Evolutionary conservation across 768 basidiomycete genomes (phyloP).

Genomic region (Coprinopsis sp.): DNA sequence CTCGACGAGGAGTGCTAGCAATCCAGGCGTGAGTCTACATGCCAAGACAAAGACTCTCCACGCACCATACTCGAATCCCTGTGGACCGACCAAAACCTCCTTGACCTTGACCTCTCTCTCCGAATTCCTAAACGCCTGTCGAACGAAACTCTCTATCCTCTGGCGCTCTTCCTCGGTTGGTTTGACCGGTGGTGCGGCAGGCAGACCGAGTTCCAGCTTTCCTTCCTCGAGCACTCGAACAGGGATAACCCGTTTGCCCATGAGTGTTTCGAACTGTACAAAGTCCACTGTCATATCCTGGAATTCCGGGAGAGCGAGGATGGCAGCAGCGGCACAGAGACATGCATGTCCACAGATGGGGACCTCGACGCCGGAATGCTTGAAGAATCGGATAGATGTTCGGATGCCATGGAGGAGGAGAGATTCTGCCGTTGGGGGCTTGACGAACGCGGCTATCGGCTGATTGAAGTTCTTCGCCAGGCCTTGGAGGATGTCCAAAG

Average conservation of each 20-base stretch:
- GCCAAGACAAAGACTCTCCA: not conserved
- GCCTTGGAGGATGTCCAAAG: conserved; percentile 24
- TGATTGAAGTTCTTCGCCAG: conserved; percentile 42
- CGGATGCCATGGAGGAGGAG: conserved; percentile 13
- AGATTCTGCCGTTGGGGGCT: conserved; percentile 16
- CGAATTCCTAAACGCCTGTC: conserved; percentile 37
- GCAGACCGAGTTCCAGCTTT: conserved; percentile 35
- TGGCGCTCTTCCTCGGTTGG: conserved; percentile 26
- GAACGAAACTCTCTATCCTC: conserved; percentile 24
- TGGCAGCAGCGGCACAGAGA: conserved; percentile 36
- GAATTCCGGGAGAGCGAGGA: conserved; percentile 30
- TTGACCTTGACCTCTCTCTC: conserved; percentile 32
- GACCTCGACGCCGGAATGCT: conserved; percentile 23
- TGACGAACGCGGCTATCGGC: conserved; percentile 36
- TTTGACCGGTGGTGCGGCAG: conserved; percentile 20
- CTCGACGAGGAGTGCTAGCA: conserved; percentile 1
- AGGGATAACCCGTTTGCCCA: not conserved
- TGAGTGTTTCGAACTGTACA: not conserved
- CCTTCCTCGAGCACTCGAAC: conserved; percentile 17
- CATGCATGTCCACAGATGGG: conserved; percentile 42
- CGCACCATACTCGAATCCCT: not conserved
- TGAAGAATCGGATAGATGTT: conserved; percentile 34
- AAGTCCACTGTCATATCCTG: conserved; percentile 14
- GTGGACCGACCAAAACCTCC: conserved; percentile 19
- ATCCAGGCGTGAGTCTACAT: not conserved